Evolutionary conservation across 2,329 filamentous ascomycete genomes (phyloP).

Genomic region (Colletotrichum navitas): DNA sequence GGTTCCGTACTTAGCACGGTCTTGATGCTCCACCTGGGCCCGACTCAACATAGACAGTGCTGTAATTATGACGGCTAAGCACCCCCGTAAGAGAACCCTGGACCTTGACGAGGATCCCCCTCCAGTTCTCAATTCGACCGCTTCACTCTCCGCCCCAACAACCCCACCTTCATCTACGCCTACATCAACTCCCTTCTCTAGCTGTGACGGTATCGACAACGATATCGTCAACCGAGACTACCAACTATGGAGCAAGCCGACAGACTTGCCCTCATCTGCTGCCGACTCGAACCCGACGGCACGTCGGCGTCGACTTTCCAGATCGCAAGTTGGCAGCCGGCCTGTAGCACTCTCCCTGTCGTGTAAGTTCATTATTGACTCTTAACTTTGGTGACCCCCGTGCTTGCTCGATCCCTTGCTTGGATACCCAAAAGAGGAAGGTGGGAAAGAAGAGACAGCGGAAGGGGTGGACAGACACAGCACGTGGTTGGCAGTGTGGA

Average conservation of each 20-base stretch:
- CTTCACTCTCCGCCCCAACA: slow-evolving; percentile 10
- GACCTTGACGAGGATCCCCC: slow-evolving; percentile 19
- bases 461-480: neutral
- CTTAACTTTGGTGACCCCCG: no score
- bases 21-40: slow-evolving; percentile 10
- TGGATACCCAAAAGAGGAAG: neutral
- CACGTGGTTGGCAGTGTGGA: neutral
- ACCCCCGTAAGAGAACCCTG: slow-evolving; percentile 21
- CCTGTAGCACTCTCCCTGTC: slow-evolving; percentile 2
- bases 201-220: neutral
- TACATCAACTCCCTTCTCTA: neutral
- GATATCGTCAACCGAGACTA: neutral
- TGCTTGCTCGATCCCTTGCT: neutral
- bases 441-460: neutral
- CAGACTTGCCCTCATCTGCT: neutral
- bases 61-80: slow-evolving; percentile 3
- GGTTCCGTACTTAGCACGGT: slow-evolving; percentile 14
- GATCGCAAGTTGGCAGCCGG: neutral
- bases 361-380: slow-evolving; percentile 12
- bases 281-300: neutral
- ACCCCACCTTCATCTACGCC: slow-evolving; percentile 15
- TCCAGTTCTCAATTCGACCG: slow-evolving; percentile 5
- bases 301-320: slow-evolving; percentile 28
- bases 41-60: slow-evolving; percentile 3
- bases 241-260: neutral